These are phyloP conservation scores for Populus euphratica DNA, from an alignment of 345 rosid species.

Conservation along the genomic window DNA sequence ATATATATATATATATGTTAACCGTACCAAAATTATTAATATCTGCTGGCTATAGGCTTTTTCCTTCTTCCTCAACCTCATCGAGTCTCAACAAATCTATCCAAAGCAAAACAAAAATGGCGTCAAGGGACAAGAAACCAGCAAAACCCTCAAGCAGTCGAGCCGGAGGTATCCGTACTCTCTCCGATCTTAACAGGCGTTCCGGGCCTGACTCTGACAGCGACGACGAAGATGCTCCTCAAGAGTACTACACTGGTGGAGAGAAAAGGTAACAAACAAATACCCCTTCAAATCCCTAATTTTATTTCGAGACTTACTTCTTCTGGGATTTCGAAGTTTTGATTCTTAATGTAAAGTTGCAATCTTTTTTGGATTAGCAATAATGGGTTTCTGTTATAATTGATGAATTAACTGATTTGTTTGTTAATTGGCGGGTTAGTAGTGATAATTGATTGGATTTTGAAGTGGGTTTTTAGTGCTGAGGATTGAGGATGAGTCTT, in stretches of 20 bases:
- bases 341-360: background rate
- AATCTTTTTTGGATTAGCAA: background rate
- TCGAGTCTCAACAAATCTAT: background rate
- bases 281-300: background rate
- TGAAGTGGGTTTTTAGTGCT: background rate
- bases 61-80: background rate
- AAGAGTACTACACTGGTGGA: slow-evolving; percentile 90
- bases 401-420: background rate
- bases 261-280: slow-evolving; percentile 65
- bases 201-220: slow-evolving; percentile 75
- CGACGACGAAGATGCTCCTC: slow-evolving; percentile 70
- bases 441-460: background rate
- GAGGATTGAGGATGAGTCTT: background rate
- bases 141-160: slow-evolving; percentile 63
- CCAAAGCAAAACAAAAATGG: slow-evolving; percentile 31
- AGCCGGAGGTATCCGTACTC: slow-evolving; percentile 68
- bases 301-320: too few species aligned
- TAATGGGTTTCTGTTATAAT: background rate
- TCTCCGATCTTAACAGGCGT: slow-evolving; percentile 75
- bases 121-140: slow-evolving; percentile 72
- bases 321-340: background rate
- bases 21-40: background rate
- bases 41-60: background rate
- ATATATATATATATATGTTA: too few species aligned
- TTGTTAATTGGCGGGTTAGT: background rate